Evolutionary conservation across 805 yeast species (phyloP), one percentile per base, ranked within the genome.

Genomic region (Yarrowia porcina): DNA sequence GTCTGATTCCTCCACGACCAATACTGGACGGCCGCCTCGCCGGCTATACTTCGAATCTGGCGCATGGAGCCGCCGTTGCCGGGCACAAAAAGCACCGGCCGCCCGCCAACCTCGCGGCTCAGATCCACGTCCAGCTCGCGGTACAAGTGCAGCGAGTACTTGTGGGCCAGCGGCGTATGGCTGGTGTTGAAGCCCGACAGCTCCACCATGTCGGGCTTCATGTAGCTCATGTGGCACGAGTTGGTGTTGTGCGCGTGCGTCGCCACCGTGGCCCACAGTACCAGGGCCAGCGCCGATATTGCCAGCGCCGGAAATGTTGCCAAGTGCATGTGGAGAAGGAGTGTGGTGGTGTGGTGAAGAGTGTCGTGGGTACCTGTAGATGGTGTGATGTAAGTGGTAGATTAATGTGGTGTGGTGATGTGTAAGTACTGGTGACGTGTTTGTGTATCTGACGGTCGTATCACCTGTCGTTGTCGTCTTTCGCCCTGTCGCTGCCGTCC

Each of bases 51-150:
- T 63, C 97, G 77, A 8, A 82, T 93, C 72, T 91, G 97, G 67
- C 85, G 83, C 71, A 83, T 90, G 67, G 92, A 86, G 1, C 97
- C 97, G 1, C 97, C 97, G 71, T 92, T 91, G 1, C 97, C 97
- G 0, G 97, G 97, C 47, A 91, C 88, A 72, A 91, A 91, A 11
- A 91, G 75, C 1, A 88, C 89, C 0, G 97, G 97, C 1, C 86
- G 80, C 0, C 97, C 97, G 64, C 66, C 68, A 0, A 96, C 93
- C 10, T 80, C 72, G 3, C 65, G 61, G 21, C 63, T 32, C 8
- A 27, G 39, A 57, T 73, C 75, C n/a, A 69, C 63, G 18, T 83
- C 86, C 67, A 88, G 93, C 69, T 91, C 97, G 64, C 97, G 76
- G 74, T 92, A 91, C 3, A 91, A 78, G 67, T 87, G 88, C 8